Percentiles rank a stretch among this genome's conserved stretches.
Conservation (phyloP, 2,329 filamentous ascomycete genomes). For the Colletotrichum echinochloae region DNA sequence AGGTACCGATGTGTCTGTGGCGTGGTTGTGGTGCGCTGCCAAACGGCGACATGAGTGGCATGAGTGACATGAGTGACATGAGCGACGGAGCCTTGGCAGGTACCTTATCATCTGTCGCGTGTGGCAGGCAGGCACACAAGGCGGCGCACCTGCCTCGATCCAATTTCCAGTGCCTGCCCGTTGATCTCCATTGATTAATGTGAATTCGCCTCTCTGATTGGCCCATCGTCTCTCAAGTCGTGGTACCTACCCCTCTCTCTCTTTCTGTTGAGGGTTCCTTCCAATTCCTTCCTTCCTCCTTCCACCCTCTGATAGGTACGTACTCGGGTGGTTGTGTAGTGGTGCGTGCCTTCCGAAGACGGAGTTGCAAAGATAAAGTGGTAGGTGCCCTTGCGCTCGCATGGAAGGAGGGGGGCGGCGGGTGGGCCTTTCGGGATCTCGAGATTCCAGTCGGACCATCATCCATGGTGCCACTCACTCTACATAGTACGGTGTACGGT, state of each 20-base stretch:
- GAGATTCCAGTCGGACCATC: constrained; percentile 20
- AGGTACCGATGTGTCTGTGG: background rate
- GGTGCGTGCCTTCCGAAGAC: constrained; percentile 8
- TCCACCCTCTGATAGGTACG: background rate
- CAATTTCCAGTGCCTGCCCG: background rate
- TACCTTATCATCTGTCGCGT: background rate
- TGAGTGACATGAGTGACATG: background rate
- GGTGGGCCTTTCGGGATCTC: constrained; percentile 3
- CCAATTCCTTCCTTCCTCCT: constrained; percentile 5
- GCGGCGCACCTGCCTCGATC: background rate
- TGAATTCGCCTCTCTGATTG: background rate
- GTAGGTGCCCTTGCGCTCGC: background rate
- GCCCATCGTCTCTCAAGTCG: background rate
- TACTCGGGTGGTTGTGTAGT: no score
- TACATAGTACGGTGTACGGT: no score
- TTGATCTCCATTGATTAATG: background rate
- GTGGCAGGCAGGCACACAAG: background rate
- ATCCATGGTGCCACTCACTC: background rate
- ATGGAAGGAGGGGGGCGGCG: background rate
- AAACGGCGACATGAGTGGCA: background rate
- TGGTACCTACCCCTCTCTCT: background rate
- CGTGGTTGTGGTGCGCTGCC: background rate
- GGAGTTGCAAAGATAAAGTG: background rate
- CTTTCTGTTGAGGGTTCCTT: background rate
- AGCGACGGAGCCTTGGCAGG: background rate